phyloP scores from a whole-genome alignment of 352 stramenopile genomes.

The Saprolegnia diclina region DNA sequence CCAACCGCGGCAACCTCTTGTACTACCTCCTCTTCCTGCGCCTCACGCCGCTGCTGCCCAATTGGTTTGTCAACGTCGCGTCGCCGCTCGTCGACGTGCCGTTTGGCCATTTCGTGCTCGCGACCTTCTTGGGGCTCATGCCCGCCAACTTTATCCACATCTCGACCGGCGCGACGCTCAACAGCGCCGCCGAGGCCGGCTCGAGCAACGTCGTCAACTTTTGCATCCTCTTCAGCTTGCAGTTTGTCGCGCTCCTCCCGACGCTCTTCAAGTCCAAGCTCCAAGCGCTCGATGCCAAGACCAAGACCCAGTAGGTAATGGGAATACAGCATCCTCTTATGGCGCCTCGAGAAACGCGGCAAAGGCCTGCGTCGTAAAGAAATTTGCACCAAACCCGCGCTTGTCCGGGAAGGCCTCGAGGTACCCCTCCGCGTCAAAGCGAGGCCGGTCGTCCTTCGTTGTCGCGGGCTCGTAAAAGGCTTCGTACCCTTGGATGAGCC shows the following conservation, averaged over 20 bases:
- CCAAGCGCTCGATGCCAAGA: slow-evolving; percentile 31
- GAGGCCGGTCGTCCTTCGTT: slow-evolving; percentile 23
- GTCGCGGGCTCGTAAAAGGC: slow-evolving; percentile 43
- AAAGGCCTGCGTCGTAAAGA: slow-evolving; percentile 74
- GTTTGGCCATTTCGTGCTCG: slow-evolving; percentile 82
- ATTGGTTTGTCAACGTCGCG: slow-evolving; percentile 89
- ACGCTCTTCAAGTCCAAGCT: slow-evolving; percentile 86
- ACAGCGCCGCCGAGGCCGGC: slow-evolving; percentile 42
- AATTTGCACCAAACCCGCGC: slow-evolving; percentile 54
- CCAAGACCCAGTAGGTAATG: slow-evolving; percentile 24
- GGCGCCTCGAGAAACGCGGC: slow-evolving; percentile 51
- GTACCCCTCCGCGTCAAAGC: slow-evolving; percentile 54
- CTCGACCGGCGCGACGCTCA: slow-evolving; percentile 73
- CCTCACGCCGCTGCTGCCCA: slow-evolving; percentile 80
- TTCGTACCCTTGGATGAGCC: slow-evolving; percentile 53
- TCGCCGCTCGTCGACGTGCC: slow-evolving; percentile 76
- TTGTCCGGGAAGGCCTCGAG: slow-evolving; percentile 48
- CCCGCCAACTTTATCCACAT: slow-evolving; percentile 84
- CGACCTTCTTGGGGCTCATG: slow-evolving; percentile 69
- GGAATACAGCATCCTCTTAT: slow-evolving; percentile 29
- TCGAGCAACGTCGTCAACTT: slow-evolving; percentile 77
- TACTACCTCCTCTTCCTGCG: slow-evolving; percentile 88
- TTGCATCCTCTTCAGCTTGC: slow-evolving; percentile 71
- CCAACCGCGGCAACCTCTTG: slow-evolving; percentile 80
- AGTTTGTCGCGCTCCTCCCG: slow-evolving; percentile 75